Percentiles rank a stretch among this genome's conserved stretches.
Evolutionary conservation across 2,329 filamentous ascomycete genomes (phyloP).

Genomic region (Phaeosphaeriaceae sp.): DNA sequence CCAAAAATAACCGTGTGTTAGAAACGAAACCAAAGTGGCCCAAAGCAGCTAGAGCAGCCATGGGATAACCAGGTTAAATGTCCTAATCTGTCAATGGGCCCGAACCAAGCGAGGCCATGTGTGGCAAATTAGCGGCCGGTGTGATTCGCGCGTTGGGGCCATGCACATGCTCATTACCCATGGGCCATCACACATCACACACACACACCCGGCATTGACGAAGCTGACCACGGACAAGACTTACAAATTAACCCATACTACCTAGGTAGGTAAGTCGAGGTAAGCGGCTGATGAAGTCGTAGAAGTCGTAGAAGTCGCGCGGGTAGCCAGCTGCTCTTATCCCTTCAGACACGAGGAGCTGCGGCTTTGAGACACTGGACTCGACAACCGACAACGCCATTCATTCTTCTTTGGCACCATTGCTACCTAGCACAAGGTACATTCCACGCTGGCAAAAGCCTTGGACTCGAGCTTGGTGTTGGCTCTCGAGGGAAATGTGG

Average conservation of each 20-base stretch:
- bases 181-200: too few relatives aligned
- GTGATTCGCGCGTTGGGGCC: conserved; percentile 16
- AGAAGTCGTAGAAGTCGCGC: conserved; percentile 6
- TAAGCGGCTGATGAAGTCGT: conserved; percentile 11
- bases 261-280: not conserved
- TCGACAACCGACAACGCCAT: conserved; percentile 3
- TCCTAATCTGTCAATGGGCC: conserved; percentile 1
- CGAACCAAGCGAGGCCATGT: conserved; percentile 16
- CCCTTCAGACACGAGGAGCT: conserved; percentile 3
- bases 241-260: conserved; percentile 14
- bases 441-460: conserved; percentile 10
- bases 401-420: not conserved
- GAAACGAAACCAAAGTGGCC: conserved; percentile 33
- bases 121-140: conserved; percentile 26
- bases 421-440: too few relatives aligned
- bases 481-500: conserved; percentile 7
- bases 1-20: conserved; percentile 39
- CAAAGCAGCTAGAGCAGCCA: conserved; percentile 15
- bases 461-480: conserved; percentile 25
- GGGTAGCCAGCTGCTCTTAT: conserved; percentile 21
- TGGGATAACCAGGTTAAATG: conserved; percentile 21
- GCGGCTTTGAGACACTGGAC: conserved; percentile 2
- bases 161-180: conserved; percentile 23
- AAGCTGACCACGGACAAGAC: conserved; percentile 15
- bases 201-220: conserved; percentile 19